These are phyloP conservation scores for Apiotrichum mycotoxinovorans DNA, from an alignment of 1,284 basidiomycete species.

Conservation along the genomic window DNA sequence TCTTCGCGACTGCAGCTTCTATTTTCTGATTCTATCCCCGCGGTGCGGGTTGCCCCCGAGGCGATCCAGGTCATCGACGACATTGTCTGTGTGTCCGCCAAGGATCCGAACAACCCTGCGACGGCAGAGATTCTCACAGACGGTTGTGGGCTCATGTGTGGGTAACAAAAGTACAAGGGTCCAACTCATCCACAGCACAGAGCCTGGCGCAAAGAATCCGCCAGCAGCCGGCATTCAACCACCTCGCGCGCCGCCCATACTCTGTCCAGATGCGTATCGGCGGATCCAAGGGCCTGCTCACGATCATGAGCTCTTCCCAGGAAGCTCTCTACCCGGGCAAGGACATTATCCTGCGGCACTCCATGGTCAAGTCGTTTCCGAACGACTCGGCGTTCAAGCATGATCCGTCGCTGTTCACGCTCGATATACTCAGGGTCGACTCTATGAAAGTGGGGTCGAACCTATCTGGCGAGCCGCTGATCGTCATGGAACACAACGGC, in stretches of 20 bases:
- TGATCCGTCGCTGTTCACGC: conserved; percentile 28
- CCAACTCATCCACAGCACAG: conserved; percentile 18
- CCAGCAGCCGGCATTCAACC: conserved; percentile 14
- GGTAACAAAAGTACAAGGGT: conserved; percentile 7
- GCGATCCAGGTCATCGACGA: conserved; percentile 24
- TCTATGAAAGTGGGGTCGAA: conserved; percentile 24
- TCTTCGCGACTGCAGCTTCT: conserved; percentile 34
- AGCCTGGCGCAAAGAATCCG: conserved; percentile 25
- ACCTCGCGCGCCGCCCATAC: conserved; percentile 17
- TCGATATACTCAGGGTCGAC: conserved; percentile 33
- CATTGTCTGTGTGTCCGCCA: conserved; percentile 29
- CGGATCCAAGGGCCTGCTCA: conserved; percentile 40
- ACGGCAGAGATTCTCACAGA: conserved; percentile 28
- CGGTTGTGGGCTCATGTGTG: conserved; percentile 43
- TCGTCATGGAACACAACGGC: conserved; percentile 31
- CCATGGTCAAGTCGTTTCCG: conserved; percentile 38
- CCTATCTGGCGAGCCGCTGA: conserved; percentile 32
- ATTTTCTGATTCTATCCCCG: conserved; percentile 38
- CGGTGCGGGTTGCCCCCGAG: conserved; percentile 6
- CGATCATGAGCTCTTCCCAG: conserved; percentile 31
- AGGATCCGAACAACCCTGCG: neutral
- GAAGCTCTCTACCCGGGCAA: conserved; percentile 20
- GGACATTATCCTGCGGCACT: conserved; percentile 35
- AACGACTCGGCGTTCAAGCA: conserved; percentile 3
- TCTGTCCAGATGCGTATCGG: conserved; percentile 38